A percentile compares a stretch with the other conserved stretches of the same genome.
Conservation (phyloP, 768 basidiomycete genomes). For the Pisolithus tinctorius region DNA sequence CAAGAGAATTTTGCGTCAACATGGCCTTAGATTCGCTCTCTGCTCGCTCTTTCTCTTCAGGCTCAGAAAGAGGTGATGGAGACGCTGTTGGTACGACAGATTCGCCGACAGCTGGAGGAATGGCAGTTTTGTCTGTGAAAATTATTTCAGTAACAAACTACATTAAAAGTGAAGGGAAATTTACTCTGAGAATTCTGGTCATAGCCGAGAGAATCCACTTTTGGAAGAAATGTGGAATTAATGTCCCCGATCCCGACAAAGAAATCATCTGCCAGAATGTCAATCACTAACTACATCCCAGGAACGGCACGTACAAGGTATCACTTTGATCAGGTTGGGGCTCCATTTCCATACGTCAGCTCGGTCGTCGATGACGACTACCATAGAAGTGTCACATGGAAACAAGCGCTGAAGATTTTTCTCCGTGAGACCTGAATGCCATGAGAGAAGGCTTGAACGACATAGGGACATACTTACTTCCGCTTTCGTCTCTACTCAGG, state of each 20-base stretch:
- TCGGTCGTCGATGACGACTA: constrained; percentile 97
- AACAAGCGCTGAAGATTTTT: constrained; percentile 91
- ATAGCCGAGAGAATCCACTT: constrained; percentile 44
- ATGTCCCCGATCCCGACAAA: constrained; percentile 98
- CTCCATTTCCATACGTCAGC: constrained; percentile 99
- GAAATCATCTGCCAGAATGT: constrained; percentile 70
- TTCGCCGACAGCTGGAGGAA: constrained; percentile 13
- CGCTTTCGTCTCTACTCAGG: constrained; percentile 91
- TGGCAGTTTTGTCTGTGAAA: constrained; percentile 15
- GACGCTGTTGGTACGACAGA: constrained; percentile 8
- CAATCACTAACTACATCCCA: neutral
- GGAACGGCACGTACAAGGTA: constrained; percentile 67
- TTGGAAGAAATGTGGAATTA: constrained; percentile 90
- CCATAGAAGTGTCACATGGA: constrained; percentile 97
- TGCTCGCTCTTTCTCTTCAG: constrained; percentile 38
- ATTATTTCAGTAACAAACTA: neutral
- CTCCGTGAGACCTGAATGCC: constrained; percentile 66
- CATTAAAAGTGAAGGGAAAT: constrained; percentile 3
- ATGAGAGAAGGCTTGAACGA: constrained; percentile 8
- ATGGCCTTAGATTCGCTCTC: constrained; percentile 49
- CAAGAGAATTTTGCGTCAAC: constrained; percentile 63
- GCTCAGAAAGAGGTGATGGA: constrained; percentile 7
- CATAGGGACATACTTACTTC: constrained; percentile 54
- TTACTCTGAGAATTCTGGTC: constrained; percentile 16
- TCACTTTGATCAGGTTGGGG: constrained; percentile 93